Evolutionary conservation across 257 asterid species (phyloP), one percentile per base, ranked within the genome.

Genomic region (Penstemon barbatus): DNA sequence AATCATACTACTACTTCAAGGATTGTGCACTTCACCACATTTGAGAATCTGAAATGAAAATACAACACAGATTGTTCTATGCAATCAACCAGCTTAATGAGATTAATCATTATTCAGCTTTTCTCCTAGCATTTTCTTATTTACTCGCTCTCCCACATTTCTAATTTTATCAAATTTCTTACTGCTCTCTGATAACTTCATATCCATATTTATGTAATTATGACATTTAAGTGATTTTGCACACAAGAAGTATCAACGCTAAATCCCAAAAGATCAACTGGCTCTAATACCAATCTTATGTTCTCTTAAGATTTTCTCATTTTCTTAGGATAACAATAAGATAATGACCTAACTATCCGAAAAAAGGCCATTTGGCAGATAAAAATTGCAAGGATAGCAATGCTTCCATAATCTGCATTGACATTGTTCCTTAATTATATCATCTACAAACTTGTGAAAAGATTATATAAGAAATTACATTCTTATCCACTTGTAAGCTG

Each of bases 401-500:
- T 63, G 56, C 53, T 53, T 49, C 46, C 57, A 13, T 10, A 48
- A 43, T 42, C 25, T 13, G 65, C 58, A 74, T 19, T 9, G 5
- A 13, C 6, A 50, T 39, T 48, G 4, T 39, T 18, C 50, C 38
- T n/a, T 0, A 42, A 48, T 8, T 40, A 50, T 13, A 53, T 43
- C 8, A 62, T n/a, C 8, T 52, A 57, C 6, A 15, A 40, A 65
- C 61, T 40, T 11, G 40, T 50, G 18, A 44, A 10, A 50, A 43
- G 66, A 67, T 53, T 48, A 44, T 57, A 54, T 37, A 69, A 55
- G 41, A 71, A 68, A 44, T 80, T 86, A 92, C 98, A 80, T 87
- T 78, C 77, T 84, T 89, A 44, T 91, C 93, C 65, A 86, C 94
- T 15, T 59, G 57, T 77, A 87, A 78, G 61, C 86, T 78, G 83